Conservation (phyloP, 208 protist genomes). For the Naegleria fowleri region DNA sequence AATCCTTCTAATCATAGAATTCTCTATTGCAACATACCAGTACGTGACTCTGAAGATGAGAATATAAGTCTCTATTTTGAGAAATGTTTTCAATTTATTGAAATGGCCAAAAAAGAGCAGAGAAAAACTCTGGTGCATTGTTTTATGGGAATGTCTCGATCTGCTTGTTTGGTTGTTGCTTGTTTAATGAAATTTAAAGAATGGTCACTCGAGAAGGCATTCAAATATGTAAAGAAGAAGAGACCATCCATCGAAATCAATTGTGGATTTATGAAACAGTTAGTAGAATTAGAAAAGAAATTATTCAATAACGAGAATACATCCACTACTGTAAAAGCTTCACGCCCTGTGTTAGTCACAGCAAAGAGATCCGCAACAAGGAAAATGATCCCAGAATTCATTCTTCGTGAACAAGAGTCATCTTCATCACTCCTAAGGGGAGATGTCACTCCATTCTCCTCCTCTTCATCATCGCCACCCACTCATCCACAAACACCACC, state of each 20-base stretch:
- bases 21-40: background rate
- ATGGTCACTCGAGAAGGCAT: slow-evolving; percentile 52
- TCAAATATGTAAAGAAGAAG: slow-evolving; percentile 46
- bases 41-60: background rate
- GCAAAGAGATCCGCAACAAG: too few relatives aligned
- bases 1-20: background rate
- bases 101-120: background rate
- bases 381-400: too few relatives aligned
- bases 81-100: slow-evolving; percentile 15
- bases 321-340: too few relatives aligned
- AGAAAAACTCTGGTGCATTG: slow-evolving; percentile 61
- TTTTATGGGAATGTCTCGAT: slow-evolving; percentile 72
- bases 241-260: slow-evolving; percentile 19
- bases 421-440: too few relatives aligned
- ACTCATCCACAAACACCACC: too few relatives aligned
- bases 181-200: slow-evolving; percentile 68
- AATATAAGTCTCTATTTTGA: background rate
- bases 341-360: too few relatives aligned
- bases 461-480: too few relatives aligned
- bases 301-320: too few relatives aligned
- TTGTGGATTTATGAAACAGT: slow-evolving; percentile 2
- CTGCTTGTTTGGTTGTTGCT: slow-evolving; percentile 63
- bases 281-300: background rate
- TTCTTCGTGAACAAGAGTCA: too few relatives aligned
- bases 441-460: too few relatives aligned